Percentiles rank a stretch among this genome's conserved stretches.
Evolutionary conservation across 164 flowering plant genomes (phyloP).

Genomic region (Sedum album): DNA sequence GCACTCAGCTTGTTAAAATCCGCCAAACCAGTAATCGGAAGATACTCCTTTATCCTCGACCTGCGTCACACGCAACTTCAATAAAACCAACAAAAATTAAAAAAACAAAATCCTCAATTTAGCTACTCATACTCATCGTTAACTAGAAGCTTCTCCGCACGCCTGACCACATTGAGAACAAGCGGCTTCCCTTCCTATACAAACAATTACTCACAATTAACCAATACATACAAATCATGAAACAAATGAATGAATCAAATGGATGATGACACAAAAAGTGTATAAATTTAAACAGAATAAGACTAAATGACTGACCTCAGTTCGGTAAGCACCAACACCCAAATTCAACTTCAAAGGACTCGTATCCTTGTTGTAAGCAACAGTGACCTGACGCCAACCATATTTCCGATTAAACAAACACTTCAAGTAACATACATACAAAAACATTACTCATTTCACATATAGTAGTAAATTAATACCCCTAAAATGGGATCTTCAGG

Average conservation of each 20-base stretch:
- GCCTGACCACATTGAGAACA: constrained; percentile 83
- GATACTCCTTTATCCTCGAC: constrained; percentile 78
- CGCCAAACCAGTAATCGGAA: constrained; percentile 82
- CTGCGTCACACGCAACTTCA: constrained; percentile 21
- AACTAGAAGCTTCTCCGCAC: constrained; percentile 66
- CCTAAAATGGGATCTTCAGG: too few species aligned
- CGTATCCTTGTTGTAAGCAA: constrained; percentile 87
- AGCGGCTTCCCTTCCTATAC: constrained; percentile 95
- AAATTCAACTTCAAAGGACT: constrained; percentile 84
- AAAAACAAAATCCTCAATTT: neutral
- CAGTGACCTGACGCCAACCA: constrained; percentile 65
- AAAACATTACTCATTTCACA: too few species aligned
- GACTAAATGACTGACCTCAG: constrained; percentile 84
- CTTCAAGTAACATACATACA: too few species aligned
- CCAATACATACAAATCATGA: too few species aligned
- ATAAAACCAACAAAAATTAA: neutral
- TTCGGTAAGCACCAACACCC: constrained; percentile 97
- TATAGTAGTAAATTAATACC: too few species aligned
- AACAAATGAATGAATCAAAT: neutral
- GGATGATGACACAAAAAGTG: too few species aligned
- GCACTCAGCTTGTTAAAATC: constrained; percentile 91
- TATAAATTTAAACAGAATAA: too few species aligned
- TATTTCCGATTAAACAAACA: too few species aligned
- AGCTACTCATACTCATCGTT: constrained; percentile 48
- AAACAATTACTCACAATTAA: too few species aligned